Evolutionary conservation across 225 moss, liverwort and hornwort genomes (phyloP).

Genomic region (Ulota crispa): DNA sequence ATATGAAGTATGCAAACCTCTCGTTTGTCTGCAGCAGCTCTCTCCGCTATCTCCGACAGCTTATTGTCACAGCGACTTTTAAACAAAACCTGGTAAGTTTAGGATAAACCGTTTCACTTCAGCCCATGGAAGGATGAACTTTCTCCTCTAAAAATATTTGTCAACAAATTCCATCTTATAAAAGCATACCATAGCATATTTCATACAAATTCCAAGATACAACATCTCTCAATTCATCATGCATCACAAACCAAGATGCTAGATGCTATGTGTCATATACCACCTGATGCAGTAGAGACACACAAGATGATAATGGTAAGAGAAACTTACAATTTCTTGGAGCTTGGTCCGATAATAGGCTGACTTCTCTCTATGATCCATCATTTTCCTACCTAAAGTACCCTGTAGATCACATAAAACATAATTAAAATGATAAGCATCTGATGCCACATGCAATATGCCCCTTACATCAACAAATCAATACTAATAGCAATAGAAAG

Average conservation of each 20-base stretch:
- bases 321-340: slow-evolving; percentile 86
- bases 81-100: slow-evolving; percentile 72
- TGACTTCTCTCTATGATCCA: slow-evolving; percentile 94
- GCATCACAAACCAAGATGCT: slow-evolving; percentile 9
- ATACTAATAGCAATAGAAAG: slow-evolving; percentile 2
- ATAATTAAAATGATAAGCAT: slow-evolving; percentile 5
- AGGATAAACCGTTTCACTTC: background rate
- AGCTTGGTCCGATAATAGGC: slow-evolving; percentile 90
- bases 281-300: background rate
- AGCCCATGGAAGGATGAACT: background rate
- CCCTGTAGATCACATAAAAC: slow-evolving; percentile 51
- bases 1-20: slow-evolving; percentile 59
- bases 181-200: slow-evolving; percentile 3
- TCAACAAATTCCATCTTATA: background rate
- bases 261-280: background rate
- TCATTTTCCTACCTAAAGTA: slow-evolving; percentile 68
- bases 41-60: slow-evolving; percentile 87
- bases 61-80: slow-evolving; percentile 98
- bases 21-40: slow-evolving; percentile 93
- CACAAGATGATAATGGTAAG: slow-evolving; percentile 19
- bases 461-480: background rate
- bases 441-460: background rate
- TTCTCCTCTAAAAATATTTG: background rate
- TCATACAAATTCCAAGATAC: background rate
- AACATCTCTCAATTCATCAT: background rate